Percentiles rank a stretch among this genome's conserved stretches.
phyloP scores from a whole-genome alignment of 176 grass and related monocot species.

The Paspalum notatum region DNA sequence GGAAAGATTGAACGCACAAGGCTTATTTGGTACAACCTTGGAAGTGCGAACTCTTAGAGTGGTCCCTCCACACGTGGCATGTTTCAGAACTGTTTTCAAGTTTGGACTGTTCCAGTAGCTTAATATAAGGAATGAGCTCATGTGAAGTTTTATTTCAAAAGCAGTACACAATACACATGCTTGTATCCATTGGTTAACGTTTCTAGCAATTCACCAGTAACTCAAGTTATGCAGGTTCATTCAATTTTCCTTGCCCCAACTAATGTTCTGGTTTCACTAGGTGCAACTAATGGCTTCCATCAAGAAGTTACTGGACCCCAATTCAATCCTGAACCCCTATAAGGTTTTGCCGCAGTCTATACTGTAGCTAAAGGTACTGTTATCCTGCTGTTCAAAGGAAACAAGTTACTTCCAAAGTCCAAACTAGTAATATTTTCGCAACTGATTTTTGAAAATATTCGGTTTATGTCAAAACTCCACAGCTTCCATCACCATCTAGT shows the following conservation, averaged over 20 bases:
- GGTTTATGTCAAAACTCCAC: neutral
- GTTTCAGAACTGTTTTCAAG: neutral
- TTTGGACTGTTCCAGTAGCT: neutral
- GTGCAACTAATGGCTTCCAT: slow-evolving; percentile 87
- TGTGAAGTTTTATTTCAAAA: neutral
- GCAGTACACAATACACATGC: neutral
- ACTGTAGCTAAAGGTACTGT: slow-evolving; percentile 50
- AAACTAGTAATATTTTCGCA: neutral
- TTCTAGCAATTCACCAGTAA: slow-evolving; percentile 7
- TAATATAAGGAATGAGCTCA: neutral
- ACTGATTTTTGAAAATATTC: neutral
- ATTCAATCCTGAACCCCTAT: slow-evolving; percentile 87
- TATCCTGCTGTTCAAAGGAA: neutral
- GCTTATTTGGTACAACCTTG: neutral
- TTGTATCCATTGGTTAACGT: neutral
- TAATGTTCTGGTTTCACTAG: slow-evolving; percentile 41
- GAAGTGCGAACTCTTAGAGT: neutral
- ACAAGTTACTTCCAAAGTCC: neutral
- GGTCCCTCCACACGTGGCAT: neutral
- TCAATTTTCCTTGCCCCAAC: neutral
- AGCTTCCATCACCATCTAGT: neutral
- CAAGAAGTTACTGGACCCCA: slow-evolving; percentile 89
- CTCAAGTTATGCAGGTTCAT: neutral
- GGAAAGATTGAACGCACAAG: neutral
- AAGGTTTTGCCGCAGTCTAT: slow-evolving; percentile 84